Conservation (phyloP, 192 early-diverging fungal species). For the Rhizophagus sp. region DNA sequence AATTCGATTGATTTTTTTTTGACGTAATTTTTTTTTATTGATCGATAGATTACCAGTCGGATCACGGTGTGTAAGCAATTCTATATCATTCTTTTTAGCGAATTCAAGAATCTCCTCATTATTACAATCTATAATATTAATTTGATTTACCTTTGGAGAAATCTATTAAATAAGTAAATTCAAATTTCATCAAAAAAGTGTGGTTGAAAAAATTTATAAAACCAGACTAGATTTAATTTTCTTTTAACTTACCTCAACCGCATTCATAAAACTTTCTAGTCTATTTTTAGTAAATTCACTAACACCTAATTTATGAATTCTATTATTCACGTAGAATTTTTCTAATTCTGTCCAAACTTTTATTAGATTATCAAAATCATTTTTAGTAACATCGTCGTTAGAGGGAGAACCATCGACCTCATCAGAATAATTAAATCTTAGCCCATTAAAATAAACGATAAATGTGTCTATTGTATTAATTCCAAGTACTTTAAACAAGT, state of each 20-base stretch:
- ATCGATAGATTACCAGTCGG: background rate
- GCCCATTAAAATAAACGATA: slow-evolving; percentile 7
- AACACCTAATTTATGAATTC: background rate
- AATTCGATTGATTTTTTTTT: too few relatives aligned
- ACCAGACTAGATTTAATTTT: too few relatives aligned
- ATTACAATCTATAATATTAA: background rate
- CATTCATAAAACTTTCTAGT: background rate
- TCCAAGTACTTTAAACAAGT: background rate
- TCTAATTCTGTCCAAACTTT: slow-evolving; percentile 13
- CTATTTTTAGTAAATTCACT: slow-evolving; percentile 8
- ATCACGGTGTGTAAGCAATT: background rate
- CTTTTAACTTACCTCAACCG: background rate
- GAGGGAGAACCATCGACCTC: background rate
- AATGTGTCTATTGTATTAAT: background rate
- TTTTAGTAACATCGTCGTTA: background rate
- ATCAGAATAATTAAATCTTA: background rate
- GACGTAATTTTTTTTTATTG: background rate
- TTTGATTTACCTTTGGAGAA: slow-evolving; percentile 1
- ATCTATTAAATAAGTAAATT: background rate
- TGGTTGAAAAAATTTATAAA: too few relatives aligned
- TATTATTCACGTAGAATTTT: background rate
- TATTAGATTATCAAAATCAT: background rate
- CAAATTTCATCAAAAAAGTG: background rate
- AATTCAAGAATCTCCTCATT: background rate
- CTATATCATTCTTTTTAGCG: slow-evolving; percentile 1